Evolutionary conservation across 2,329 filamentous ascomycete species (phyloP), one percentile per base, ranked within the genome.

Genomic region (Ceratocystis cubensis): DNA sequence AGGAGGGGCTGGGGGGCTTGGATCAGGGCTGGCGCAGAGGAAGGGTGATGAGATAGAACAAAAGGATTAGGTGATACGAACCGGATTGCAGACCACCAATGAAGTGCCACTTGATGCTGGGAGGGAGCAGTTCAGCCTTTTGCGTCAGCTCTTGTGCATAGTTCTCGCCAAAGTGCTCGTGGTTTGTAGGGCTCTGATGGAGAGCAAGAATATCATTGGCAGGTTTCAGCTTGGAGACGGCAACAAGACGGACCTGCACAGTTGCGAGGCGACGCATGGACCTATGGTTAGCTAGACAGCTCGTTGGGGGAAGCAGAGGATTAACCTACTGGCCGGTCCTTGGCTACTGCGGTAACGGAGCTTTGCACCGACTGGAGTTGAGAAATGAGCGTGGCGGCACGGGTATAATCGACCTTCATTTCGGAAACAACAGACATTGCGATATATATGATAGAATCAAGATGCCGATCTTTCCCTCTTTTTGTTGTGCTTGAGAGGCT

Each of bases 151-250:
- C 94, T 76, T 93, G 89, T 3, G 88, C 82, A 78, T 99, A 99
- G 79, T 99, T 99, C 78, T 99, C 94, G 72, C 94, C 94, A 75
- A 97, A 97, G 77, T 99, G 90, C 20, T 80, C 71, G 65, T 92
- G 89, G 0, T 78, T 75, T 37, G 78, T 75, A 0, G 81, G 79
- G 0, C 80, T 76, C 71, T 83, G 80, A 77, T 95, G 88, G 0
- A 99, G 83, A 37, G 91, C 88, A 66, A 96, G 81, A 72, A 99
- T 88, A 75, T 99, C 94, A 72, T 89, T 89, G 68, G 87, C 90
- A 15, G 94, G 93, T 78, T 99, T 97, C 70, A 96, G 82, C 77
- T 99, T 99, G 50, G 92, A 96, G 63, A 99, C 94, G 33, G 94
- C 93, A 53, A 99, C 91, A 48, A 99, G 82, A 61, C 94, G 87